Base-by-base conservation (phyloP, 352 stramenopile species). In the Aphanomyces euteiches region DNA sequence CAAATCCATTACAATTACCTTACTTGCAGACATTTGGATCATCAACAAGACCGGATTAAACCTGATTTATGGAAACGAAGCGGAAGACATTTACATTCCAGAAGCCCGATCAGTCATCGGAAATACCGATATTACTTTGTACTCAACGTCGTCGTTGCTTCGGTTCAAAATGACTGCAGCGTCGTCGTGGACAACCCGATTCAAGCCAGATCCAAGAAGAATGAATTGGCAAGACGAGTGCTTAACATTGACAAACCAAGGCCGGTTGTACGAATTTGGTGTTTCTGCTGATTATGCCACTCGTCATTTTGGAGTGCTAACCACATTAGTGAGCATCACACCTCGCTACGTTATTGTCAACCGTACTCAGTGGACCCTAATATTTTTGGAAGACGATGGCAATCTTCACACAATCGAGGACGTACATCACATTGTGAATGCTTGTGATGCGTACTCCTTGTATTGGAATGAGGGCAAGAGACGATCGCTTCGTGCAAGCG, bases 151-250 rank as follows among this genome's bases (percentile, higher is more conserved):
- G 2, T 82, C 85, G 3, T 74, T 78, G 8, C 66, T 94, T 66
- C 80, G 87, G 34, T 74, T 93, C 15, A 78, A 81, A 8, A 82
- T 90, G 72, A 67, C 66, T 19, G 75, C 77, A 28, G 28, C 28
- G 0, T 86, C 79, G 67, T 80, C 79, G 19, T 95, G 87, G 87
- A 92, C 85, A 17, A 65, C 83, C 19, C 79, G 83, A 3, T 91
- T 95, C 66, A 78, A 81, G 58, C 81, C 85, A 0, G 87, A 95
- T 38, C 87, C 87, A 5, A 75, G 80, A 47, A 73, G 77, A n/a
- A 63, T 95, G 38, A 92, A 86, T 45, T 95, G 87, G 87, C 87
- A 95, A 64, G 85, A 95, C 60, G 87, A 95, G 66, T 92, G 85
- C 47, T 74, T 95, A 3, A 77, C 81, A 4, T 67, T 92, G 15